Conservation (phyloP, 2,329 filamentous ascomycete species). For the Alternaria panax region DNA sequence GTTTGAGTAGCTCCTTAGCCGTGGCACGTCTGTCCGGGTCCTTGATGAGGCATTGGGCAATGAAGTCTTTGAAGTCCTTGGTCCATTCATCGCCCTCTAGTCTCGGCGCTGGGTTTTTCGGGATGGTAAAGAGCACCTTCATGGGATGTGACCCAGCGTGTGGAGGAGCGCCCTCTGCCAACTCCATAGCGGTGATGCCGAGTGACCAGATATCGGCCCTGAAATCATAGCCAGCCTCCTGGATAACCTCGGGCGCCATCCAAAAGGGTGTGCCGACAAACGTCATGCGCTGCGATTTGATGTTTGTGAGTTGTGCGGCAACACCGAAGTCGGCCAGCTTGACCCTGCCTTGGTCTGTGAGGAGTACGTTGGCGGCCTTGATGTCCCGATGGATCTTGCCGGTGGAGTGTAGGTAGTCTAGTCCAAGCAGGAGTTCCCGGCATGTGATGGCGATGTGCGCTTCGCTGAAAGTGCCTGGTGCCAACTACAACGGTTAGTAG, state of each 20-base stretch:
- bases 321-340: constrained; percentile 98
- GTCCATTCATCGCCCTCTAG: constrained; percentile 83
- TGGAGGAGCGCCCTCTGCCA: constrained; percentile 90
- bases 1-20: constrained; percentile 85
- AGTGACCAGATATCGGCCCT: constrained; percentile 98
- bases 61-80: constrained; percentile 92
- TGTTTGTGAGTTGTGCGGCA: constrained; percentile 93
- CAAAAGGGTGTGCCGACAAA: constrained; percentile 99
- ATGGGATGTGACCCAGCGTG: constrained; percentile 97
- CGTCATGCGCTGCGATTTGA: constrained; percentile 96
- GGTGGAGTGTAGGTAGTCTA: constrained; percentile 92
- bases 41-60: constrained; percentile 89
- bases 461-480: constrained; percentile 88
- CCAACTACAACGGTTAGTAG: constrained; percentile 66
- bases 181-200: constrained; percentile 90
- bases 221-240: constrained; percentile 96
- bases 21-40: constrained; percentile 84
- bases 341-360: constrained; percentile 89
- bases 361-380: constrained; percentile 93
- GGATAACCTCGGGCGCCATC: constrained; percentile 99
- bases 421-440: constrained; percentile 84
- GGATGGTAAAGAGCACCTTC: constrained; percentile 97
- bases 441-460: constrained; percentile 93
- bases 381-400: constrained; percentile 97
- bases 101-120: constrained; percentile 84